Evolutionary conservation across 2,329 filamentous ascomycete genomes (phyloP).

Genomic region (Hypocreales sp.): DNA sequence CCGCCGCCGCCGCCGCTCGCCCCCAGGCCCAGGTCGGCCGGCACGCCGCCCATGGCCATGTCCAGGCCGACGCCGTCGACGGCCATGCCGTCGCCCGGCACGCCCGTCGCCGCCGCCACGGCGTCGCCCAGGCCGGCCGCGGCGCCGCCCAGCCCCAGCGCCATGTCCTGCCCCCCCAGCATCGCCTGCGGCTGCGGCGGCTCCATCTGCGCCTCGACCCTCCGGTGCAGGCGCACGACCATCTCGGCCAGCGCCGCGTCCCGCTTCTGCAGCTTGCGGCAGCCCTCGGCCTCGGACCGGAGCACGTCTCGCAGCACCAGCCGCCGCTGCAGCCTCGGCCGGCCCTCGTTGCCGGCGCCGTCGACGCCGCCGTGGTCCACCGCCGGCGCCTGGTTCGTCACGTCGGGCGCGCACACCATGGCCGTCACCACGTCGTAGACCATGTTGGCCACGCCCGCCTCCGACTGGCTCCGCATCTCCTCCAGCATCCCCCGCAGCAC

Average conservation of each 20-base stretch:
- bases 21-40: slow-evolving; percentile 21
- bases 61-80: slow-evolving; percentile 29
- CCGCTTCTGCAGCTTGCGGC: slow-evolving; percentile 36
- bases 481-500: slow-evolving; percentile 49
- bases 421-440: slow-evolving; percentile 56
- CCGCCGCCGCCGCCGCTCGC: slow-evolving; percentile 16
- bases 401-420: slow-evolving; percentile 52
- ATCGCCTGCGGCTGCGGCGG: slow-evolving; percentile 23
- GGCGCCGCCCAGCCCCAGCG: slow-evolving; percentile 22
- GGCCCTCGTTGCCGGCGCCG: slow-evolving; percentile 18
- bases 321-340: slow-evolving; percentile 24
- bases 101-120: slow-evolving; percentile 25
- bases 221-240: slow-evolving; percentile 44
- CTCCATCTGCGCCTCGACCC: slow-evolving; percentile 50
- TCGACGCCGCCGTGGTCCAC: slow-evolving; percentile 13
- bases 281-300: slow-evolving; percentile 40
- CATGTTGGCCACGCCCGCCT: slow-evolving; percentile 40
- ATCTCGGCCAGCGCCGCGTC: slow-evolving; percentile 44
- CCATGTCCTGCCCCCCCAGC: slow-evolving; percentile 25
- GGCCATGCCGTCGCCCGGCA: slow-evolving; percentile 21
- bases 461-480: slow-evolving; percentile 48
- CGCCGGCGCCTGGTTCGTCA: slow-evolving; percentile 25
- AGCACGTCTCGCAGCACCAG: slow-evolving; percentile 46
- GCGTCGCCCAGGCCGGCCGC: slow-evolving; percentile 22
- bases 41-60: slow-evolving; percentile 21